phyloP scores from a whole-genome alignment of 306 rosid species.

The Acacia confusa region DNA sequence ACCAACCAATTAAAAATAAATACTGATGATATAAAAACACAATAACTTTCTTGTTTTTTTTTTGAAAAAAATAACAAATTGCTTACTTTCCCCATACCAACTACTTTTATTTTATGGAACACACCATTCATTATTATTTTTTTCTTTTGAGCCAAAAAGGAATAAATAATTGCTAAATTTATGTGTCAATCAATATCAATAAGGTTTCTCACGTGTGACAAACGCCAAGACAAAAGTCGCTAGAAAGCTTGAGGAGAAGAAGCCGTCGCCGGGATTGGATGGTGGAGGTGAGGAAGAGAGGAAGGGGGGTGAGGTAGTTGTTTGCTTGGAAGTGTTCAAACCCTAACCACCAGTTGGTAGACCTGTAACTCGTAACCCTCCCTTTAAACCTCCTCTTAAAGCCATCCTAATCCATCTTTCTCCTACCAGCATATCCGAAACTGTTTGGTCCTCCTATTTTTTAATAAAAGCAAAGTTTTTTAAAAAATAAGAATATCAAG shows the following conservation, averaged over 20 bases:
- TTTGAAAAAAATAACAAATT: neutral
- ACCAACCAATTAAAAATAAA: slow-evolving; percentile 60
- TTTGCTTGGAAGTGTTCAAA: slow-evolving; percentile 74
- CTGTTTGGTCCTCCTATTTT: neutral
- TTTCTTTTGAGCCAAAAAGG: slow-evolving; percentile 27
- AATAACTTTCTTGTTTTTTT: neutral
- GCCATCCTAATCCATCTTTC: slow-evolving; percentile 35
- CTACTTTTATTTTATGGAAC: slow-evolving; percentile 35
- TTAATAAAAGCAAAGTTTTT: neutral
- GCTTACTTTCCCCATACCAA: slow-evolving; percentile 52
- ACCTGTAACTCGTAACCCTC: slow-evolving; percentile 53
- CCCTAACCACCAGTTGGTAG: slow-evolving; percentile 89
- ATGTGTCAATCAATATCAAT: slow-evolving; percentile 49
- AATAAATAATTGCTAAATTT: slow-evolving; percentile 48
- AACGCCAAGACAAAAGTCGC: slow-evolving; percentile 45
- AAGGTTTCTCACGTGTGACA: slow-evolving; percentile 63
- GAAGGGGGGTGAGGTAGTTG: slow-evolving; percentile 37
- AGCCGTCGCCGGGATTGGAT: neutral
- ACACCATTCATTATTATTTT: neutral
- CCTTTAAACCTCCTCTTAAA: slow-evolving; percentile 59
- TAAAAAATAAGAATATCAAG: slow-evolving; percentile 2
- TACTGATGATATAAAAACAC: slow-evolving; percentile 18
- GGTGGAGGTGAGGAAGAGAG: slow-evolving; percentile 11
- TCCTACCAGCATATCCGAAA: neutral
- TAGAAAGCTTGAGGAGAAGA: slow-evolving; percentile 32